Percentiles rank a stretch among this genome's conserved stretches.
These are phyloP conservation scores for Stramenopiles sp. DNA, from an alignment of 352 stramenopile species.

Conservation along the genomic window DNA sequence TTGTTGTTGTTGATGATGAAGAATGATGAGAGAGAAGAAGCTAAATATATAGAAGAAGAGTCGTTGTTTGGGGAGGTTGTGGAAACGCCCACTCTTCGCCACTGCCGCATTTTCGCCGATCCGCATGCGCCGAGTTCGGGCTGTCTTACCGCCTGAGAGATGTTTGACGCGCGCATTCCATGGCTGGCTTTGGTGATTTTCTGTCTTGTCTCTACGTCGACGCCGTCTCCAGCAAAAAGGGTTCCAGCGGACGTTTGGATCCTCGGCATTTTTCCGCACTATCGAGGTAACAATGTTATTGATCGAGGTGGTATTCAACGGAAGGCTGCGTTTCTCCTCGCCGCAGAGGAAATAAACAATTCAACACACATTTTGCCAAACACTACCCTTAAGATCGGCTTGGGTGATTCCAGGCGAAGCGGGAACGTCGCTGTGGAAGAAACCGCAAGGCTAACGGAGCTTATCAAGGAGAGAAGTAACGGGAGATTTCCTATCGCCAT, in stretches of 20 bases:
- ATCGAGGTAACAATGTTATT: not conserved
- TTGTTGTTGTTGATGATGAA: too few species aligned
- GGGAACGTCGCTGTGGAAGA: not conserved
- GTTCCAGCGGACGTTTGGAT: not conserved
- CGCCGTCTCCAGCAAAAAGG: too few species aligned
- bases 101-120: too few species aligned
- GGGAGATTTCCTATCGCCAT: not conserved
- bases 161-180: too few species aligned
- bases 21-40: too few species aligned
- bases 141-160: too few species aligned
- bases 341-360: slow-evolving; percentile 7
- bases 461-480: not conserved
- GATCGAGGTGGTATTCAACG: not conserved
- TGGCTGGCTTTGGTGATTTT: too few species aligned
- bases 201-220: too few species aligned
- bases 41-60: too few species aligned
- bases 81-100: too few species aligned
- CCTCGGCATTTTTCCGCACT: not conserved
- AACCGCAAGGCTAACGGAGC: not conserved
- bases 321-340: not conserved
- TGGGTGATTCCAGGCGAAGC: not conserved
- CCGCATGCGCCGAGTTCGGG: too few species aligned
- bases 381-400: not conserved
- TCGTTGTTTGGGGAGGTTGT: too few species aligned
- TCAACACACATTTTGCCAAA: not conserved